These are phyloP conservation scores for Neurospora cerealis DNA, from an alignment of 495 filamentous ascomycete genomes.

Conservation along the genomic window DNA sequence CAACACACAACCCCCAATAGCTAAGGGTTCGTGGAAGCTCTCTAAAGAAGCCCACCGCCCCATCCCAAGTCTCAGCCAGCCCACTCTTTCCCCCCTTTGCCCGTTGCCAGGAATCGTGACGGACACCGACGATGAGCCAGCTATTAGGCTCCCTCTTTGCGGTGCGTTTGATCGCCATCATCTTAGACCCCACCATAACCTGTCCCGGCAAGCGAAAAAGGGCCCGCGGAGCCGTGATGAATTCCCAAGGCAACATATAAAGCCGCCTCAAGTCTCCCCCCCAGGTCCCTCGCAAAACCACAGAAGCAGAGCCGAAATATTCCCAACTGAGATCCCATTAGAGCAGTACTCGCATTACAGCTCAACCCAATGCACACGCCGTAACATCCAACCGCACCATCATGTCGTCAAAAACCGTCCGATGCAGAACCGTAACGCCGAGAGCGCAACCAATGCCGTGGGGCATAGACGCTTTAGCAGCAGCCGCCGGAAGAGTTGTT, in stretches of 20 bases:
- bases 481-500: slow-evolving; percentile 83
- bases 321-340: not conserved
- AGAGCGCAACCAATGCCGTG: slow-evolving; percentile 7
- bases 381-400: slow-evolving; percentile 8
- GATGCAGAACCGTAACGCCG: slow-evolving; percentile 20
- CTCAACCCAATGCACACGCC: slow-evolving; percentile 14
- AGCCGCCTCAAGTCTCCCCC: not conserved
- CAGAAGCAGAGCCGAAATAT: not conserved
- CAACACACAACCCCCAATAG: not conserved
- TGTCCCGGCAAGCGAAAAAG: not conserved
- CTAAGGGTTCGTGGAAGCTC: not conserved
- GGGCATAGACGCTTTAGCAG: slow-evolving; percentile 54
- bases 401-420: slow-evolving; percentile 15
- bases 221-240: not conserved
- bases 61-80: slow-evolving; percentile 4
- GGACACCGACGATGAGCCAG: not conserved
- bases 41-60: slow-evolving; percentile 7
- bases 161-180: not conserved
- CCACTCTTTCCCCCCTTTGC: not conserved
- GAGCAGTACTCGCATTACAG: not conserved
- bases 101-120: not conserved
- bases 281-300: not conserved
- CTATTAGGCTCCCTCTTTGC: not conserved
- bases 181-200: not conserved
- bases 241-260: not conserved